Base-by-base conservation (phyloP, 2,329 filamentous ascomycete genomes). In the Huntiella savannae region DNA sequence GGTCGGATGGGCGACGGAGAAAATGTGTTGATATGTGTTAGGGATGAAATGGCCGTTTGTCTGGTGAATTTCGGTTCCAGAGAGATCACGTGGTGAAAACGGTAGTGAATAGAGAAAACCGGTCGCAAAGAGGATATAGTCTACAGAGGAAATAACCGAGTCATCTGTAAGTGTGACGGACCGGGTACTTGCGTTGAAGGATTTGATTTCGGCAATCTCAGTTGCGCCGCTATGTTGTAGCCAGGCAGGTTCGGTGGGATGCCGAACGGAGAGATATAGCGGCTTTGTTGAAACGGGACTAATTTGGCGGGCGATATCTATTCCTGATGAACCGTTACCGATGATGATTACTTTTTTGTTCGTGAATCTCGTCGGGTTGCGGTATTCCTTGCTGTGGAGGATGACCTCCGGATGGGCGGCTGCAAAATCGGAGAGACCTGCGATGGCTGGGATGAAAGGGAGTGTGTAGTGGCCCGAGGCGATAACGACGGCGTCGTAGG, bases 51-150 rank as follows among this genome's bases (percentile, higher is more conserved):
- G 71, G 1, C 87, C 87, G 46, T 76, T 71, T 0, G 72, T 77
- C 47, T 87, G 68, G 2, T 85, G 57, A 0, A 73, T 65, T 7
- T 58, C 60, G 11, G 62, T 55, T 28, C 40, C 40, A 2, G 13
- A 10, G 15, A 43, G 15, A 4, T 72, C 53, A 19, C 61, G 57
- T 10, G 59, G 57, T 4, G 79, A 58, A 56, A 94, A 95, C 0
- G 86, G 85, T 49, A 81, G 82, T 4, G 79, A 77, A 61, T 83
- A 94, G 48, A 93, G 73, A 55, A 92, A 96, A 0, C 88, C 88
- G 0, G 88, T 95, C 58, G 83, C 87, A 60, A 88, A 95, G 22
- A 96, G 58, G 4, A 95, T 64, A 1, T 75, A 71, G 55, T 95
- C 87, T 47, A 96, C 61, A 33, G 77, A 64, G 3, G 63, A 62